phyloP scores from a whole-genome alignment of 768 basidiomycete genomes.

The Kondoa malvinella region DNA sequence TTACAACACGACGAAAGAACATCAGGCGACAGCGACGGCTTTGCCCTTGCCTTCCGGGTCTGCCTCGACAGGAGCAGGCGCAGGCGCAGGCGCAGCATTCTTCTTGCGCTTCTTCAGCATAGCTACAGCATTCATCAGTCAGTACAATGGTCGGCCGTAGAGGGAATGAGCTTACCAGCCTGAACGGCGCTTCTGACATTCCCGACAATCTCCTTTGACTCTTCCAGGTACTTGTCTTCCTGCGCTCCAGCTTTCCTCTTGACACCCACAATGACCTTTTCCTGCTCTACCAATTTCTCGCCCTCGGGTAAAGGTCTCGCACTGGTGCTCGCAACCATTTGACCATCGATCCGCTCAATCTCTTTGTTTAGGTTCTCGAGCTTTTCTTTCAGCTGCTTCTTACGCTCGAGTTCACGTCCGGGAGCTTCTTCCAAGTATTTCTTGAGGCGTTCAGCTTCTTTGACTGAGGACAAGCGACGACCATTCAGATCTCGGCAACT shows the following conservation, averaged over 20 bases:
- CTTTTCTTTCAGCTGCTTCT: constrained; percentile 17
- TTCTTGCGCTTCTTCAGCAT: constrained; percentile 63
- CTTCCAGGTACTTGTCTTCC: constrained; percentile 78
- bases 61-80: background rate
- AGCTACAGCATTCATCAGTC: constrained; percentile 35
- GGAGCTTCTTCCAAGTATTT: constrained; percentile 74
- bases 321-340: constrained; percentile 34
- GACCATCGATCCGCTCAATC: constrained; percentile 21
- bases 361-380: constrained; percentile 25
- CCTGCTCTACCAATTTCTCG: constrained; percentile 29
- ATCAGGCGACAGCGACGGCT: background rate
- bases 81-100: constrained; percentile 13
- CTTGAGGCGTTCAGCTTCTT: constrained; percentile 86
- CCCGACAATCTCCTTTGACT: constrained; percentile 77
- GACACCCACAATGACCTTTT: constrained; percentile 28
- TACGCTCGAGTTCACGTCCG: constrained; percentile 38
- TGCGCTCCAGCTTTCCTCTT: constrained; percentile 40
- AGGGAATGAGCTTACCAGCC: constrained; percentile 41
- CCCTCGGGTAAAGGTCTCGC: constrained; percentile 30
- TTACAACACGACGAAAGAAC: background rate
- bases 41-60: background rate
- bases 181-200: constrained; percentile 78
- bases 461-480: constrained; percentile 74
- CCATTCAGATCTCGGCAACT: constrained; percentile 60
- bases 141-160: constrained; percentile 23